Percentiles rank a stretch among this genome's conserved stretches.
These are phyloP conservation scores for Claviceps digitariae DNA, from an alignment of 2,329 filamentous ascomycete genomes.

Conservation along the genomic window DNA sequence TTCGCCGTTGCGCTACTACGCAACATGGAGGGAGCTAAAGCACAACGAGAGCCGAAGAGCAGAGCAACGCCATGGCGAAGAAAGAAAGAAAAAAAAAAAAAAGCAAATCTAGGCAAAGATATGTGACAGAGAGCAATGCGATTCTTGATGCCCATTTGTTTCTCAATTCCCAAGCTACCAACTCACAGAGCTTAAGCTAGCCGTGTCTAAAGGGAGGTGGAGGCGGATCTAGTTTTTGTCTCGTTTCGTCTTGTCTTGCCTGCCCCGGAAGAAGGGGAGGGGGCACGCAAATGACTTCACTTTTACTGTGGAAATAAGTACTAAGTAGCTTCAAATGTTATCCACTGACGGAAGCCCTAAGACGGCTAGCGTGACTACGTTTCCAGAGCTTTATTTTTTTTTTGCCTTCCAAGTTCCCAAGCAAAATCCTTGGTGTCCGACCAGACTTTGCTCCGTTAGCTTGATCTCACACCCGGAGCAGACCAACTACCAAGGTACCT, in stretches of 20 bases:
- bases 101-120: background rate
- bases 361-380: background rate
- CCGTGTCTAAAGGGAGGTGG: background rate
- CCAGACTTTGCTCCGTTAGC: background rate
- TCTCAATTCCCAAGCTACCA: background rate
- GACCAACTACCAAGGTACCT: background rate
- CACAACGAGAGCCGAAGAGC: background rate
- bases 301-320: too few relatives aligned
- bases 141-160: background rate
- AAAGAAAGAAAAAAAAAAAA: background rate
- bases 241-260: background rate
- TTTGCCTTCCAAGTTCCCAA: background rate
- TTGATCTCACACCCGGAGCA: too few relatives aligned
- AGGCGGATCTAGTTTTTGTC: background rate
- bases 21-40: background rate
- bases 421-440: background rate
- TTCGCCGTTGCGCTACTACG: background rate
- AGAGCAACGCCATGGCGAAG: background rate
- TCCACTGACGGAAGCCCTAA: background rate
- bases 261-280: background rate
- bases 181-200: background rate
- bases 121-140: background rate
- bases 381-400: background rate
- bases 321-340: too few relatives aligned
- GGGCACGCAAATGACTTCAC: background rate